These are phyloP conservation scores for Xylaria venustula DNA, from an alignment of 495 filamentous ascomycete species.

Conservation along the genomic window DNA sequence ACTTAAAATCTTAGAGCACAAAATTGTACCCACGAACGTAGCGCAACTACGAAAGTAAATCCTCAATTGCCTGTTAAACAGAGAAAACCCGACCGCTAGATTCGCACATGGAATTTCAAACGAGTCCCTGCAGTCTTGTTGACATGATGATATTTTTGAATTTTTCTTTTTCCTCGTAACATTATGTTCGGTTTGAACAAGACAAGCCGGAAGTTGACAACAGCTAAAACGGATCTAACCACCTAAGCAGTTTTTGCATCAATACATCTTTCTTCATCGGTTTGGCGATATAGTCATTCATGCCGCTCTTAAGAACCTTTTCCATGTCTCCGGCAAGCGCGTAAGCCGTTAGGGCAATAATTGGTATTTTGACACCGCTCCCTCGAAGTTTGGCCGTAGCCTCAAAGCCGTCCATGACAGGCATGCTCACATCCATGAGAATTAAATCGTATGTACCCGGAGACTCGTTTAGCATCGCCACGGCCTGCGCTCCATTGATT, in stretches of 20 bases:
- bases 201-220: too few species aligned
- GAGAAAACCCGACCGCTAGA: too few species aligned
- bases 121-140: too few species aligned
- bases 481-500: conserved; percentile 57
- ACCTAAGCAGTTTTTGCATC: conserved; percentile 43
- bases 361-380: conserved; percentile 47
- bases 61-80: too few species aligned
- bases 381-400: conserved; percentile 39
- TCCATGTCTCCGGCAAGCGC: conserved; percentile 61
- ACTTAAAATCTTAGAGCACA: too few species aligned
- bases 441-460: conserved; percentile 52
- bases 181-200: too few species aligned
- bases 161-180: too few species aligned
- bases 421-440: conserved; percentile 56
- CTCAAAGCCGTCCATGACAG: conserved; percentile 44
- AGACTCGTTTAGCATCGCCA: conserved; percentile 49
- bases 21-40: too few species aligned
- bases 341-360: conserved; percentile 65
- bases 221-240: conserved; percentile 35
- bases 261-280: conserved; percentile 51
- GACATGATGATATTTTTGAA: too few species aligned
- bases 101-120: too few species aligned
- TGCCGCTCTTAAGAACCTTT: conserved; percentile 56
- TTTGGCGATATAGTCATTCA: conserved; percentile 64
- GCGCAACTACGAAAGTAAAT: too few species aligned